A percentile compares a stretch with the other conserved stretches of the same genome.
These are phyloP conservation scores for Margaritispora aquatica DNA, from an alignment of 495 filamentous ascomycete genomes.

Conservation along the genomic window DNA sequence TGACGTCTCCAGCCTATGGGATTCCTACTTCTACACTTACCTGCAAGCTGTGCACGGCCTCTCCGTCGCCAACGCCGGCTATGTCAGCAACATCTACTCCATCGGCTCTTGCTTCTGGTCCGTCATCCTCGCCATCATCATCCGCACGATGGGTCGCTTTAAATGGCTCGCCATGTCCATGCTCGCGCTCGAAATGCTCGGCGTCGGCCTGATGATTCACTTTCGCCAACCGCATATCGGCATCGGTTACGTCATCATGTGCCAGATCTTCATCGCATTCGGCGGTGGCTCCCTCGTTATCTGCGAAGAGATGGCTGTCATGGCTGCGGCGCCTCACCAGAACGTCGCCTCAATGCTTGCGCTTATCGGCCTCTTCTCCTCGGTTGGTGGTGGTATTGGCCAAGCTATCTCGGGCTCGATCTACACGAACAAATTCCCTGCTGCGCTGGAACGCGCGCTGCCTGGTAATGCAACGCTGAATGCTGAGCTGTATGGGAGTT, in stretches of 20 bases:
- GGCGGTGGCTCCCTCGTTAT: constrained; percentile 54
- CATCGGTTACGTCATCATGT: constrained; percentile 68
- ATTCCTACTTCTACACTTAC: constrained; percentile 60
- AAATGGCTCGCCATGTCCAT: constrained; percentile 41
- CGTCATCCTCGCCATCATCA: constrained; percentile 40
- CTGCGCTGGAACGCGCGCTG: constrained; percentile 44
- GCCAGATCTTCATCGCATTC: constrained; percentile 74
- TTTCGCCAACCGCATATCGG: constrained; percentile 51
- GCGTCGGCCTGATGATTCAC: constrained; percentile 68
- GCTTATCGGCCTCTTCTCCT: constrained; percentile 52
- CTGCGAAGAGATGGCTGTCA: constrained; percentile 58
- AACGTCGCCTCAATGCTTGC: constrained; percentile 62
- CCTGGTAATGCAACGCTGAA: constrained; percentile 41
- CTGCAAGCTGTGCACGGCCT: constrained; percentile 66
- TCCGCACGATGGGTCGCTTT: constrained; percentile 49
- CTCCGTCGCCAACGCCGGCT: constrained; percentile 48
- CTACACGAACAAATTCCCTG: constrained; percentile 56
- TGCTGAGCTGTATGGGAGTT: constrained; percentile 48
- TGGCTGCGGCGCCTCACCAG: constrained; percentile 59
- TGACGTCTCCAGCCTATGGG: constrained; percentile 37
- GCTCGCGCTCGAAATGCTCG: constrained; percentile 57
- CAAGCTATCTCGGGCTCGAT: constrained; percentile 55
- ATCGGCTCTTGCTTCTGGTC: constrained; percentile 63
- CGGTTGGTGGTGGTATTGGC: constrained; percentile 61
- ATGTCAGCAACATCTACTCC: constrained; percentile 62